Conservation (phyloP, 371 early-diverging fungal species). For the Mycotypha africana region DNA sequence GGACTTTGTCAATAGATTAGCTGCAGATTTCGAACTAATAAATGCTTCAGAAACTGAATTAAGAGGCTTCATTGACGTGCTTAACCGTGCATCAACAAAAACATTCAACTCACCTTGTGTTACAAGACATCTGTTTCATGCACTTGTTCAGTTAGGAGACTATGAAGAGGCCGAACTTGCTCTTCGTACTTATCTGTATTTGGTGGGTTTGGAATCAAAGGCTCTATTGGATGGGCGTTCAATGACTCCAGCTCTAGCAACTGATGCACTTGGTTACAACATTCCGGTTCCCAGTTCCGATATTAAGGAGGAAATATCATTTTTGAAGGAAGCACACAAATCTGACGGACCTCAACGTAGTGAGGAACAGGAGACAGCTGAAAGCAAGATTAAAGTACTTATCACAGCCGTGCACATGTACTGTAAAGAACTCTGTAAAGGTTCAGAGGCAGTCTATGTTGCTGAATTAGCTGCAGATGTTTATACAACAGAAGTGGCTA, state of each 20-base stretch:
- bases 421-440: constrained; percentile 37
- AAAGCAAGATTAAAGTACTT: constrained; percentile 35
- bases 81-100: constrained; percentile 56
- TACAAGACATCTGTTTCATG: constrained; percentile 54
- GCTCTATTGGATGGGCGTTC: constrained; percentile 13
- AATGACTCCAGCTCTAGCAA: constrained; percentile 20
- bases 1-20: constrained; percentile 56
- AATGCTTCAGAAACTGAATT: constrained; percentile 18
- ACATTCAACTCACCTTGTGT: constrained; percentile 73
- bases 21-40: constrained; percentile 49
- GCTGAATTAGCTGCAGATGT: constrained; percentile 37
- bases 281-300: constrained; percentile 9
- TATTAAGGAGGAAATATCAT: background rate
- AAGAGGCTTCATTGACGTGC: constrained; percentile 28
- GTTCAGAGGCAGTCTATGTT: constrained; percentile 36
- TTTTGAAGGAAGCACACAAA: background rate
- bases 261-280: constrained; percentile 12
- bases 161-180: constrained; percentile 70
- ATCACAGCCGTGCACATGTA: constrained; percentile 40
- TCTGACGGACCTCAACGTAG: constrained; percentile 15
- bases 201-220: constrained; percentile 35
- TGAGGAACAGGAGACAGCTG: constrained; percentile 22
- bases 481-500: constrained; percentile 10
- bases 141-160: constrained; percentile 55
- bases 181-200: constrained; percentile 51